These are phyloP conservation scores for Boletus subcaerulescens DNA, from an alignment of 768 basidiomycete genomes.

Conservation along the genomic window DNA sequence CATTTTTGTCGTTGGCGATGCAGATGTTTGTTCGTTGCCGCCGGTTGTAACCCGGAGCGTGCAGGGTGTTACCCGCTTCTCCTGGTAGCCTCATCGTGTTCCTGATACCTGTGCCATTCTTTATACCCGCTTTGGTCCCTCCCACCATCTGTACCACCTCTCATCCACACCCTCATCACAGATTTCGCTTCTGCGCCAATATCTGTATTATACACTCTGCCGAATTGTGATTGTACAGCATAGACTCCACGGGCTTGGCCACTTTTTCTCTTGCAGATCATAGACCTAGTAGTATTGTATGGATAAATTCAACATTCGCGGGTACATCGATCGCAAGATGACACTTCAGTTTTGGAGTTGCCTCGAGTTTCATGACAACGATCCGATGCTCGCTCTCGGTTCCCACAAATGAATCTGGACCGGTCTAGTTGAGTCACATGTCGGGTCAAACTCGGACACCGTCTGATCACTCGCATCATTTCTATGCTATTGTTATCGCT, in stretches of 20 bases:
- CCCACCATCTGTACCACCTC: constrained; percentile 27
- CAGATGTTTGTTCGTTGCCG: constrained; percentile 23
- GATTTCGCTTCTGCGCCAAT: constrained; percentile 10
- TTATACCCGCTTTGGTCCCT: constrained; percentile 27
- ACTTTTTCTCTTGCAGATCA: constrained; percentile 5
- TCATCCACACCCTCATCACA: constrained; percentile 21
- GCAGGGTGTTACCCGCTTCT: constrained; percentile 14
- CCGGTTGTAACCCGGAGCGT: constrained; percentile 12
- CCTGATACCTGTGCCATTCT: constrained; percentile 31
- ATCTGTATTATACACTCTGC: constrained; percentile 19
- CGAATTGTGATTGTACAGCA: constrained; percentile 9
- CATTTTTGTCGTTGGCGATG: constrained; percentile 17
- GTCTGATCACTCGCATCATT: too few relatives aligned
- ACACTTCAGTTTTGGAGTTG: too few relatives aligned
- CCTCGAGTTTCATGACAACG: too few relatives aligned
- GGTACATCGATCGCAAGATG: too few relatives aligned
- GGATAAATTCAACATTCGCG: neutral
- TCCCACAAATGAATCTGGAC: too few relatives aligned
- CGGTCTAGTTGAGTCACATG: too few relatives aligned
- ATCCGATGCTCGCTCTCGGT: too few relatives aligned
- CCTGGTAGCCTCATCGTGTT: constrained; percentile 16
- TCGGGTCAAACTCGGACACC: too few relatives aligned
- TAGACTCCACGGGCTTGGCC: constrained; percentile 9
- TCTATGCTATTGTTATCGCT: too few relatives aligned
- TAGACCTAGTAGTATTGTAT: constrained; percentile 5